Evolutionary conservation across 2,329 filamentous ascomycete species (phyloP), one percentile per base, ranked within the genome.

Genomic region (Dryadomyces sulphureus): DNA sequence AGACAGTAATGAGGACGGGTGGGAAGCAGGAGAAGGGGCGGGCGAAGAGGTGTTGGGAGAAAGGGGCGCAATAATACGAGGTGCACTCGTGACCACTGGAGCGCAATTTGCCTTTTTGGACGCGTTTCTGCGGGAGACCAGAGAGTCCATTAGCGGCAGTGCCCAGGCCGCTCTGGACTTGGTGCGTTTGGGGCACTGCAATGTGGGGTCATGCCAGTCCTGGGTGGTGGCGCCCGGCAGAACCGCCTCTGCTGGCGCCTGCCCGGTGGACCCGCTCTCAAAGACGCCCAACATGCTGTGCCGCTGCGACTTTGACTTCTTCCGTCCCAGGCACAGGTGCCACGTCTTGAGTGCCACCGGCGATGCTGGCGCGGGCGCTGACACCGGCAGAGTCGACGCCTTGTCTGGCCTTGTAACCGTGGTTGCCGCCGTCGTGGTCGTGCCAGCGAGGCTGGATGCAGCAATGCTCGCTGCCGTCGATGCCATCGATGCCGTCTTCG

Each of bases 131-230:
- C 40, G 7, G 14, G 40, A 14, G 40, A 12, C 30, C 25, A 27
- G 27, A 4, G 25, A 34, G 6, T 24, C 30, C 44, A 44, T 47
- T 48, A 51, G 32, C 39, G 45, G 21, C 44, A 40, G 38, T 27
- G 44, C 16, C 49, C 47, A 52, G 27, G 32, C 32, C 44, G 41
- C 24, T 45, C 48, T 48, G 21, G 47, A 49, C 44, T 47, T 52
- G 48, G 50, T 27, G 20, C 36, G 42, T 24, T 39, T 41, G 12
- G 24, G 19, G 9, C n/a, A 7, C 8, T 8, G 19, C 7, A 14
- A 21, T 17, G 16, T 25, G 14, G 17, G 14, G 22, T 5, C 40
- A 16, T 38, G 35, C 19, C 35, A 27, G 12, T 27, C 2, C 6
- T 30, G 24, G 45, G 49, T 45, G 49, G 49, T 49, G 41, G 17